Evolutionary conservation across 495 filamentous ascomycete species (phyloP), one percentile per base, ranked within the genome.

Genomic region (Podospora comata): DNA sequence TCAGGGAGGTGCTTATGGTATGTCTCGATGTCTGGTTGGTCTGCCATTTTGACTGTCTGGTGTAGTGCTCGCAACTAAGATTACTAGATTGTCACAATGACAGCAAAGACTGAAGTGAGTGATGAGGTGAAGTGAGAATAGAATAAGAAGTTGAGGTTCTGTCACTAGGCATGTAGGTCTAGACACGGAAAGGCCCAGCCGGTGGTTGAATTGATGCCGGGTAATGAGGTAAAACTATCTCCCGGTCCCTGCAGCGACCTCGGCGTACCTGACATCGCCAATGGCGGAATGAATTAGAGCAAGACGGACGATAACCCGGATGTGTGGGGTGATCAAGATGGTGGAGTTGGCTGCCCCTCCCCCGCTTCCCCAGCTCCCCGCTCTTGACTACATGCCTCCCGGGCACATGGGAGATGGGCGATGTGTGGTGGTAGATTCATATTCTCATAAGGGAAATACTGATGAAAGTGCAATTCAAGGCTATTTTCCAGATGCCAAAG

Each of bases 1-100:
- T 91, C 87, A 1, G 87, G 89, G 59, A 91, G 80, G 75, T 87
- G 84, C 64, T 73, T 62, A 66, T 73, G 75, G 58, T 71, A 77
- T 54, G 73, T 74, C 55, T 63, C 70, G 60, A 39, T 68, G 48
- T 55, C 15, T 19, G 56, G 32, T 16, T 67, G 48, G 57, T 68
- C 57, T n/a, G 65, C 60, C 34, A 66, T 69, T 65, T 65, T 74
- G 60, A 48, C 39, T 48, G 13, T 13, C 9, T 48, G 39, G 7
- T 48, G 39, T 48, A 16, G 2, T 48, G 9, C 13, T 48, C 9
- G 15, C 39, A 48, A 18, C 5, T 48, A 3, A 48, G 9, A 13
- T 3, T 11, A 3, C 15, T 3, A 48, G 39, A 48, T 11, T 48
- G 15, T 48, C 9, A 48, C 9, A 48, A 11, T 48, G 39, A 48